Evolutionary conservation across 768 basidiomycete genomes (phyloP).

Genomic region (Cyathus striatus): DNA sequence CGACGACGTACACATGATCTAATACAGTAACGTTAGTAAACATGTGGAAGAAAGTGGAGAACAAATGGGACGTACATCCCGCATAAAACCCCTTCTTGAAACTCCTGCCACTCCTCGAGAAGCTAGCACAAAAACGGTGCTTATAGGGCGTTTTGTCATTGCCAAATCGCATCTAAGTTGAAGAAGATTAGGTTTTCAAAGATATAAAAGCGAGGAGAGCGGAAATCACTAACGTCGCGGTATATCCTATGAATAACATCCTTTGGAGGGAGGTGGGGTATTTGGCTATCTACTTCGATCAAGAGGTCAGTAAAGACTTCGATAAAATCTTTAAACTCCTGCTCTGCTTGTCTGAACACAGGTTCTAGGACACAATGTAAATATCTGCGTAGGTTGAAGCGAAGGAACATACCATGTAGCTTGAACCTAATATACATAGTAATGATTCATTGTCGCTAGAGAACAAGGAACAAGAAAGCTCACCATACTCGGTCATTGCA

Average conservation of each 20-base stretch:
- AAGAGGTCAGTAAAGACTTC: conserved; percentile 65
- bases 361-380: conserved; percentile 68
- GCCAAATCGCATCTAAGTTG: conserved; percentile 72
- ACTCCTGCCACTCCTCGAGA: conserved; percentile 83
- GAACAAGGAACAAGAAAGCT: too few relatives aligned
- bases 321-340: conserved; percentile 86
- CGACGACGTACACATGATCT: conserved; percentile 59
- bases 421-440: too few relatives aligned
- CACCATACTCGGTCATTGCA: conserved; percentile 86
- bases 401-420: conserved; percentile 50
- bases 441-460: too few relatives aligned
- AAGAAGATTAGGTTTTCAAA: not conserved
- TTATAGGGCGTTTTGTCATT: conserved; percentile 98
- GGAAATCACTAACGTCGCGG: conserved; percentile 61
- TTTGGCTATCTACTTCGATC: conserved; percentile 70
- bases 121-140: conserved; percentile 69
- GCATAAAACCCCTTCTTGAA: conserved; percentile 95
- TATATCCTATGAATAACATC: conserved; percentile 93
- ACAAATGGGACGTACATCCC: conserved; percentile 50
- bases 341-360: conserved; percentile 75
- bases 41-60: too few relatives aligned
- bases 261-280: conserved; percentile 86
- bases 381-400: too few relatives aligned
- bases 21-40: conserved; percentile 1
- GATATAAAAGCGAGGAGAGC: not conserved